These are phyloP conservation scores for Lachnellula hyalina DNA, from an alignment of 2,329 filamentous ascomycete species.

Conservation along the genomic window DNA sequence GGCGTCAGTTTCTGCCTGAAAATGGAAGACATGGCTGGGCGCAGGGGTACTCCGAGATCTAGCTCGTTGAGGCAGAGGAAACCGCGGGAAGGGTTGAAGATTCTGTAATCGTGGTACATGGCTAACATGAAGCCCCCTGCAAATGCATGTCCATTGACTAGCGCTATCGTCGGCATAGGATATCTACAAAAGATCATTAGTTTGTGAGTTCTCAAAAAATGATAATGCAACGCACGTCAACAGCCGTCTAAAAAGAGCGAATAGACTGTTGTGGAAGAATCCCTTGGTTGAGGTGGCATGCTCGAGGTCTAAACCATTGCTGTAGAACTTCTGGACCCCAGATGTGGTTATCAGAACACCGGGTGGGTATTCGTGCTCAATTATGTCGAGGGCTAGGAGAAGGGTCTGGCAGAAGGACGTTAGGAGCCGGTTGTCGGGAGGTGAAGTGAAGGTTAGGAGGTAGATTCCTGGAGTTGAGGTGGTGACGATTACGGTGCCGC, in stretches of 20 bases:
- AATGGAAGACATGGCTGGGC: slow-evolving; percentile 66
- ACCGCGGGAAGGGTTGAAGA: slow-evolving; percentile 66
- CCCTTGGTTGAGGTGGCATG: slow-evolving; percentile 54
- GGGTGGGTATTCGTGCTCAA: slow-evolving; percentile 58
- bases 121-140: slow-evolving; percentile 77
- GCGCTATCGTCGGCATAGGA: slow-evolving; percentile 77
- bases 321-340: slow-evolving; percentile 72
- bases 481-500: slow-evolving; percentile 58
- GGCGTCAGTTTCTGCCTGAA: slow-evolving; percentile 64
- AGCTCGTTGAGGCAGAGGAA: slow-evolving; percentile 78
- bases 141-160: slow-evolving; percentile 76
- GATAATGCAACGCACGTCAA: slow-evolving; percentile 42
- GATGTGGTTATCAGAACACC: slow-evolving; percentile 76
- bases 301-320: slow-evolving; percentile 73
- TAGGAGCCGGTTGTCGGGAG: slow-evolving; percentile 72
- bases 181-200: slow-evolving; percentile 39
- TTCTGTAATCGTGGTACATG: slow-evolving; percentile 78
- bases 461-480: slow-evolving; percentile 57
- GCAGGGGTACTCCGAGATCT: slow-evolving; percentile 71
- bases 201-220: too few relatives aligned
- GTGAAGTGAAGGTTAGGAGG: slow-evolving; percentile 64
- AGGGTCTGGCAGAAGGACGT: slow-evolving; percentile 63
- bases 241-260: slow-evolving; percentile 59
- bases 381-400: slow-evolving; percentile 65
- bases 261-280: slow-evolving; percentile 59